Evolutionary conservation across 495 filamentous ascomycete species (phyloP).

Genomic region (Aspergillus heteromorphus): DNA sequence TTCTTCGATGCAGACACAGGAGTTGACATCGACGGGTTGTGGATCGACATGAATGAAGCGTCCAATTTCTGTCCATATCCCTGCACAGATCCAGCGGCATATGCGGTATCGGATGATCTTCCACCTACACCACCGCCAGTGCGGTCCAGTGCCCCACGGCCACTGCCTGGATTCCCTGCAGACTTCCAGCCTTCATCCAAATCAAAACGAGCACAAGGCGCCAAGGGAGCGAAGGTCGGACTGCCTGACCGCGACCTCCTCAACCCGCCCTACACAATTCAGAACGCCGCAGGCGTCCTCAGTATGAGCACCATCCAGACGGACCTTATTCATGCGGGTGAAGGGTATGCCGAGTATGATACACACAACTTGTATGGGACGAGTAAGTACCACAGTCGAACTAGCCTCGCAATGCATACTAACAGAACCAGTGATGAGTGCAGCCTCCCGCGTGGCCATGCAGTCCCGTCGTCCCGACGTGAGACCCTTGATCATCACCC

Average conservation of each 20-base stretch:
- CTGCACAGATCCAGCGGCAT: constrained; percentile 56
- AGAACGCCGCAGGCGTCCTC: constrained; percentile 64
- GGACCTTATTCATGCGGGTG: constrained; percentile 61
- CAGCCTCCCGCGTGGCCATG: constrained; percentile 63
- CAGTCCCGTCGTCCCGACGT: constrained; percentile 56
- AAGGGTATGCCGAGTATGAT: constrained; percentile 69
- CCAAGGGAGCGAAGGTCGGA: constrained; percentile 38
- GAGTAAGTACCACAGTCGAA: constrained; percentile 34
- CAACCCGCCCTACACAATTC: constrained; percentile 67
- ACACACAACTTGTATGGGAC: constrained; percentile 83
- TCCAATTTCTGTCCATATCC: constrained; percentile 69
- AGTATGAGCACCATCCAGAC: constrained; percentile 72
- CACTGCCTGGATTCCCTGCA: constrained; percentile 65
- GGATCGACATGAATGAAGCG: constrained; percentile 87
- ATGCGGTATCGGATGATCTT: constrained; percentile 47
- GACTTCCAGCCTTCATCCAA: constrained; percentile 58
- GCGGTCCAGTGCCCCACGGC: constrained; percentile 50
- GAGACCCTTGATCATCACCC: constrained; percentile 76
- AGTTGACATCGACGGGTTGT: constrained; percentile 78
- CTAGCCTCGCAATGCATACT: background rate
- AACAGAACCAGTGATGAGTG: constrained; percentile 61
- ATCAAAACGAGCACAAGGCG: constrained; percentile 7
- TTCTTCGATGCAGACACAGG: constrained; percentile 66
- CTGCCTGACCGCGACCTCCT: constrained; percentile 62
- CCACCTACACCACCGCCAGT: constrained; percentile 65